phyloP scores from a whole-genome alignment of 179 eudicot species.

The Monotropa hypopitys region DNA sequence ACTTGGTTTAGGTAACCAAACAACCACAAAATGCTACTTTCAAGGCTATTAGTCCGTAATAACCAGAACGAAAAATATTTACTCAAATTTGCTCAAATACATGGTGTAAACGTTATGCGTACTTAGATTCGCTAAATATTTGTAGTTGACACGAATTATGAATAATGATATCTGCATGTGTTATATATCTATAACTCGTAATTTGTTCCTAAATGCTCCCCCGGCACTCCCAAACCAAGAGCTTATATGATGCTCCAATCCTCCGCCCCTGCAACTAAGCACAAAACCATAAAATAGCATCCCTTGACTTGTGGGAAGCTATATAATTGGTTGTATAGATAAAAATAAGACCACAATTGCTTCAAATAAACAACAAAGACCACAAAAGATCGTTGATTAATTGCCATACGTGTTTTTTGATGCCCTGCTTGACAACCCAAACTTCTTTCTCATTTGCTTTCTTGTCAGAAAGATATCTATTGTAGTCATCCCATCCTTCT shows the following conservation, averaged over 20 bases:
- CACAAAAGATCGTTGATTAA: background rate
- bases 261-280: background rate
- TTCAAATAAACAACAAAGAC: background rate
- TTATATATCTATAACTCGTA: too few species aligned
- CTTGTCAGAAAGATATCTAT: slow-evolving; percentile 86
- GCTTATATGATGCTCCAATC: background rate
- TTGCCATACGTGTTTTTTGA: slow-evolving; percentile 57
- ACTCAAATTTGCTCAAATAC: too few species aligned
- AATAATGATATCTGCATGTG: too few species aligned
- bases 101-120: too few species aligned
- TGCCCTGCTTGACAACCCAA: slow-evolving; percentile 81
- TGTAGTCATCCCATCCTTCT: slow-evolving; percentile 99
- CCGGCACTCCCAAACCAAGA: too few species aligned
- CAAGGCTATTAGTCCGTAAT: background rate
- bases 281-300: background rate
- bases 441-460: slow-evolving; percentile 96
- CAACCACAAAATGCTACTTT: background rate
- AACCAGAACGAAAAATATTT: too few species aligned
- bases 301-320: background rate
- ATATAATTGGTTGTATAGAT: background rate
- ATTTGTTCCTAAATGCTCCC: too few species aligned
- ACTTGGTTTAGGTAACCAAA: background rate
- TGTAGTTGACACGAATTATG: too few species aligned
- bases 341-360: background rate
- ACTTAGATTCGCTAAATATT: too few species aligned